phyloP scores from a whole-genome alignment of 371 early-diverging fungal genomes.

The Sanchytrium tribonematis region DNA sequence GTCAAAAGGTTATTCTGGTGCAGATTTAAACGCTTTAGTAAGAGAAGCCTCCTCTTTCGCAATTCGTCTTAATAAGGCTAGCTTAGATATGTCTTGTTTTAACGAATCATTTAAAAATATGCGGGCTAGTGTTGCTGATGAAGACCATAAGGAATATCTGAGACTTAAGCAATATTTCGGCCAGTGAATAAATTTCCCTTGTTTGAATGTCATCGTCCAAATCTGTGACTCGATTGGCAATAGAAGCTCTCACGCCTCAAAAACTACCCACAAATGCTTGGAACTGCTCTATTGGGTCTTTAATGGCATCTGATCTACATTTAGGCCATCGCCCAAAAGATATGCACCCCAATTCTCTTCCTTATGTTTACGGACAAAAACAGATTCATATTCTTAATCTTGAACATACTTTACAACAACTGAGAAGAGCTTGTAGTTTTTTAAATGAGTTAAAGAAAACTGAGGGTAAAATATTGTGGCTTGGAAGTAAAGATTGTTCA shows the following conservation, averaged over 20 bases:
- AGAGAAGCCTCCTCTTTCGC: slow-evolving; percentile 67
- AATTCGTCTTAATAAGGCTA: slow-evolving; percentile 30
- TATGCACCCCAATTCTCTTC: not conserved
- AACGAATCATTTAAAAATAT: no score
- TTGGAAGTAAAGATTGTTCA: not conserved
- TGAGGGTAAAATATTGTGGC: not conserved
- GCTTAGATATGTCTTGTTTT: no score
- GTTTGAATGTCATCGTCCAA: not conserved
- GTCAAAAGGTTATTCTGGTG: slow-evolving; percentile 82
- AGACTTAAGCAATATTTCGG: no score
- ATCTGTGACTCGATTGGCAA: no score
- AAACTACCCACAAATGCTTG: not conserved
- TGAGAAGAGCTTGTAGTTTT: not conserved
- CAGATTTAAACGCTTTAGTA: slow-evolving; percentile 71
- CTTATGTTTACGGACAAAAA: not conserved
- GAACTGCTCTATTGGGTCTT: not conserved
- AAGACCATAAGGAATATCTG: no score
- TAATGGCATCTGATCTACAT: not conserved
- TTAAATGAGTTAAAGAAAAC: not conserved
- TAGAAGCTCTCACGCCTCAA: not conserved
- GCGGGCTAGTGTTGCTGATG: no score
- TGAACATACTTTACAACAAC: not conserved
- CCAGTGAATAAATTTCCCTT: not conserved
- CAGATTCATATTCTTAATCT: not conserved
- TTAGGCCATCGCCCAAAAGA: not conserved